phyloP scores from a whole-genome alignment of 768 basidiomycete species.

The Stropharia rugosoannulata region DNA sequence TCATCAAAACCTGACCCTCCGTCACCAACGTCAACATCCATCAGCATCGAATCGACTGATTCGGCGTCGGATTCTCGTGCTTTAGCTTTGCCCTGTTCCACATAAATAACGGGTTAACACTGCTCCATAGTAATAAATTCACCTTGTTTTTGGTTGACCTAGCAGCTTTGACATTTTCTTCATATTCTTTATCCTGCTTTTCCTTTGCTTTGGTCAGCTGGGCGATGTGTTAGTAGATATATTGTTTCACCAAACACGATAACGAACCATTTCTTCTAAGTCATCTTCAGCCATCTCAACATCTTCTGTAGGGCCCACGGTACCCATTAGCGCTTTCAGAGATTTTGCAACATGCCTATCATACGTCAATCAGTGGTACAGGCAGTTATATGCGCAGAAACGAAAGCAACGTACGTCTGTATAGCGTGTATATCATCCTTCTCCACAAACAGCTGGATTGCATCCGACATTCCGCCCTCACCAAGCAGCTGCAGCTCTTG shows the following conservation, averaged over 20 bases:
- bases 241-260: background rate
- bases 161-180: conserved; percentile 31
- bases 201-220: conserved; percentile 74
- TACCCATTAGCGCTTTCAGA: conserved; percentile 63
- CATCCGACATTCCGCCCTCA: conserved; percentile 89
- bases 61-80: conserved; percentile 41
- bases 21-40: conserved; percentile 65
- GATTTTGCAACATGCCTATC: conserved; percentile 64
- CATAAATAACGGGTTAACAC: background rate
- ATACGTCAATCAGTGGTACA: conserved; percentile 3
- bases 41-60: conserved; percentile 77
- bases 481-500: conserved; percentile 92
- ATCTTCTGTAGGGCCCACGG: conserved; percentile 63
- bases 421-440: conserved; percentile 97
- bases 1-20: conserved; percentile 54
- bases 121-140: background rate
- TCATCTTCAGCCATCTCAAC: conserved; percentile 61
- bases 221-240: background rate
- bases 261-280: conserved; percentile 68
- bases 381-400: background rate
- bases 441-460: conserved; percentile 93
- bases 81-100: conserved; percentile 49
- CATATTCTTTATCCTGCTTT: conserved; percentile 59
- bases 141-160: conserved; percentile 43
- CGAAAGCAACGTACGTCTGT: conserved; percentile 55